A percentile compares a stretch with the other conserved stretches of the same genome.
phyloP scores from a whole-genome alignment of 2,329 filamentous ascomycete genomes.

The Hypocreales sp. region DNA sequence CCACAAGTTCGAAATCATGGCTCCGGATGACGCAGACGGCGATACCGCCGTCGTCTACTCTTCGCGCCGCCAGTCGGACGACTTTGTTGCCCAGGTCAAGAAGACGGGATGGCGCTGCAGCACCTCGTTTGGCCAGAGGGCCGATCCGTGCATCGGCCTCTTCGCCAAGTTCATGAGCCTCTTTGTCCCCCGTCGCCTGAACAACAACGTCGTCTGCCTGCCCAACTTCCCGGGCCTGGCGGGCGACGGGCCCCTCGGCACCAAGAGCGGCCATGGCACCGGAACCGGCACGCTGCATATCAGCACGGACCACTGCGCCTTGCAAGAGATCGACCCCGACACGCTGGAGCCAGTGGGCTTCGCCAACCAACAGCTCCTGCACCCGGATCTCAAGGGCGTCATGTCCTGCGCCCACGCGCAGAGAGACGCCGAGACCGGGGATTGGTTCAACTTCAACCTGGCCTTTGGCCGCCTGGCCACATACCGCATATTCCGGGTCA shows the following conservation, averaged over 20 bases:
- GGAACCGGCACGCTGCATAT: slow-evolving; percentile 7
- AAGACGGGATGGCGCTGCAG: slow-evolving; percentile 38
- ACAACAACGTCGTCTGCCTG: slow-evolving; percentile 52
- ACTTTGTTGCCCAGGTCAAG: slow-evolving; percentile 43
- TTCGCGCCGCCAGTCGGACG: slow-evolving; percentile 53
- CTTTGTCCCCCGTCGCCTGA: slow-evolving; percentile 25
- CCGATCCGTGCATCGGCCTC: slow-evolving; percentile 58
- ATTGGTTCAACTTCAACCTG: slow-evolving; percentile 71
- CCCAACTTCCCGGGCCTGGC: slow-evolving; percentile 45
- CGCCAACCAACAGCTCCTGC: slow-evolving; percentile 41
- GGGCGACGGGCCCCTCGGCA: background rate
- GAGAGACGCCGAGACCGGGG: slow-evolving; percentile 55
- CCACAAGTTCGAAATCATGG: slow-evolving; percentile 56
- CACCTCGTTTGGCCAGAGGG: slow-evolving; percentile 54
- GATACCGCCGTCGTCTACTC: slow-evolving; percentile 44
- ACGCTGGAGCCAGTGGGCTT: slow-evolving; percentile 58
- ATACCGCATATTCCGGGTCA: slow-evolving; percentile 57
- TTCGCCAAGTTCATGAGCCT: slow-evolving; percentile 56
- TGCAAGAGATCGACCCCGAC: slow-evolving; percentile 51
- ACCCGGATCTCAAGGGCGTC: slow-evolving; percentile 52
- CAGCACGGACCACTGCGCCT: slow-evolving; percentile 30
- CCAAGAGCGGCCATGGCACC: slow-evolving; percentile 16
- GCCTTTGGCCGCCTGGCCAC: slow-evolving; percentile 36
- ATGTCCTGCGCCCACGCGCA: slow-evolving; percentile 57
- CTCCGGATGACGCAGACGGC: slow-evolving; percentile 14